Conservation (phyloP, 139 green algal genomes). For the Asterochloris sp. region DNA sequence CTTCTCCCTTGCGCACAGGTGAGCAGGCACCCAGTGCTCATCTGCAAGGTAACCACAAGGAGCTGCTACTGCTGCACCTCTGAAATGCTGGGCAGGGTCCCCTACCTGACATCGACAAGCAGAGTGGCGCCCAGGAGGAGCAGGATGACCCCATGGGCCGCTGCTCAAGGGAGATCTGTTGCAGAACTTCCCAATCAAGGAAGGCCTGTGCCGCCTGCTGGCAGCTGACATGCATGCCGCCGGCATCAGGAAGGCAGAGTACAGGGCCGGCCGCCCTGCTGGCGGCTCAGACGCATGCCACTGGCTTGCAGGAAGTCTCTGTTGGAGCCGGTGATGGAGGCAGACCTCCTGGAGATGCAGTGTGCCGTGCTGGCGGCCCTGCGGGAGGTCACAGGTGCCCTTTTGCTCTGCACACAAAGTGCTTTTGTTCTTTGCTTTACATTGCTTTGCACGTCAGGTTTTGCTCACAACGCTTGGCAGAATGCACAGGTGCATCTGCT, state of each 20-base stretch:
- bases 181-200: too few species aligned
- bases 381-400: not conserved
- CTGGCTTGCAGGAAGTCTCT: constrained; percentile 3
- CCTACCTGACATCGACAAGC: not conserved
- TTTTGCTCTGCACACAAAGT: not conserved
- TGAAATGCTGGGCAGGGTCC: not conserved
- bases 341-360: constrained; percentile 30
- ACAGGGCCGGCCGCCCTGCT: too few species aligned
- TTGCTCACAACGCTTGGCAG: not conserved
- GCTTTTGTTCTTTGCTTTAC: not conserved
- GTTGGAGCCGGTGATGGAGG: constrained; percentile 3
- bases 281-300: not conserved
- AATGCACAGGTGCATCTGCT: not conserved
- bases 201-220: not conserved
- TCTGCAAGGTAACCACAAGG: not conserved
- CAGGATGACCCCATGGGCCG: not conserved
- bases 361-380: constrained; percentile 11
- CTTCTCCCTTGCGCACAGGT: constrained; percentile 26
- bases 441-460: not conserved
- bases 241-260: not conserved
- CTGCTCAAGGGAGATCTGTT: not conserved
- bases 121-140: not conserved
- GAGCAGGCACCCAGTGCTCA: not conserved
- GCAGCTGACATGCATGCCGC: not conserved
- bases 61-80: not conserved